Evolutionary conservation across 371 early-diverging fungal genomes (phyloP), one percentile per base, ranked within the genome.

Genomic region (Circinella umbellata): DNA sequence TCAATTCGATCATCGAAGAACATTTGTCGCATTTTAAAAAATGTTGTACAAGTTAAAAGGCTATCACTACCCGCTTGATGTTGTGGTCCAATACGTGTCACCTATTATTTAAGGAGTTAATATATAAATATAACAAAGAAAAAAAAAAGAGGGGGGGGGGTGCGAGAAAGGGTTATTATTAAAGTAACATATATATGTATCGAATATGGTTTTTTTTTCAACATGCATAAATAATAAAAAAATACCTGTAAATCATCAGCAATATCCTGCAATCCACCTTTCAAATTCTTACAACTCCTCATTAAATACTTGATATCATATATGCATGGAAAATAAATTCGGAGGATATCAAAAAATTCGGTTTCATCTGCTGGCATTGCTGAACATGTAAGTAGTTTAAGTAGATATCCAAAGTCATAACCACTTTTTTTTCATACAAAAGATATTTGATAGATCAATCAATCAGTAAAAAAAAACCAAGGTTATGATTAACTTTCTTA

Each of bases 21-120:
- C 71, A 92, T 92, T 78, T 95, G 92, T 65, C 95, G 90, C 92
- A 99, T 93, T 75, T 96, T 94, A 83, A 99, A 99, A 74, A 99
- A 99, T 13, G 96, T 94, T 62, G 93, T 88, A 36, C 93, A 92
- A 9, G 99, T 99, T 69, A 99, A 79, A 62, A 99, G 83, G 71
- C 97, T 94, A 84, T 99, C 99, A 76, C 97, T 96, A 17, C 99
- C 99, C 39, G 99, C 99, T 81, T 99, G 99, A 83, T 99, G 99
- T 85, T 99, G 99, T 42, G 96, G 93, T 9, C 99, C 99, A 62
- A 98, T 92, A 60, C 99, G 87, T 64, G 91, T 77, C 66, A 97
- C 92, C 89, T 93, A 42, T 51, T 17, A 15, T 51, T 51, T 27
- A 42, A 42, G 42, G 42, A 42, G 42, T 42, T 42, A 27, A 27